Conservation (phyloP, 2,329 filamentous ascomycete species). For the Aspergillus sp. region DNA sequence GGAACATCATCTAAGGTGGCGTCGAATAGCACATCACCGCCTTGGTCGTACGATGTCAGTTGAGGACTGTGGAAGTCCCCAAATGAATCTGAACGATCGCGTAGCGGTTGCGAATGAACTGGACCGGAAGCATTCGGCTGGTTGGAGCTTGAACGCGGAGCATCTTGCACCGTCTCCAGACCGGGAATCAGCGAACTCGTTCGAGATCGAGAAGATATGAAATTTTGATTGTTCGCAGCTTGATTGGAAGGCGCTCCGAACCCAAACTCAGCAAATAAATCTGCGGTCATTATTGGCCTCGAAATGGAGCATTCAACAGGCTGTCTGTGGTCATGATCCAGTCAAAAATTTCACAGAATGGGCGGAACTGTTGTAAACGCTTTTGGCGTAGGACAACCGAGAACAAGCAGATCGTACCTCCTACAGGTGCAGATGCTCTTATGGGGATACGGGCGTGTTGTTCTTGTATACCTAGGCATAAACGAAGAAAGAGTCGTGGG, state of each 20-base stretch:
- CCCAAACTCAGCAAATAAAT: slow-evolving; percentile 53
- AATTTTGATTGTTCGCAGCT: slow-evolving; percentile 8
- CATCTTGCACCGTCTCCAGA: slow-evolving; percentile 21
- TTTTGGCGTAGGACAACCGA: too few species aligned
- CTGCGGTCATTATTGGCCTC: slow-evolving; percentile 48
- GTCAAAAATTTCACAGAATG: not conserved
- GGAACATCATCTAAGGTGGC: slow-evolving; percentile 38
- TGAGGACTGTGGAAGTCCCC: slow-evolving; percentile 9
- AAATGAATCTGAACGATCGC: slow-evolving; percentile 11
- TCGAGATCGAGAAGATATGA: slow-evolving; percentile 10
- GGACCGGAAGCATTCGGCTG: not conserved
- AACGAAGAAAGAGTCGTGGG: too few species aligned
- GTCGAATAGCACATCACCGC: slow-evolving; percentile 63
- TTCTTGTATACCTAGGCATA: too few species aligned
- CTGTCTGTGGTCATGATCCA: not conserved
- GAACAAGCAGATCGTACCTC: too few species aligned
- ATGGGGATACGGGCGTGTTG: too few species aligned
- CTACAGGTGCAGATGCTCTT: too few species aligned
- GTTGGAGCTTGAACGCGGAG: slow-evolving; percentile 10
- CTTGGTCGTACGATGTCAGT: slow-evolving; percentile 23
- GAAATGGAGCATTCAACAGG: not conserved
- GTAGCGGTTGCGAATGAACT: not conserved
- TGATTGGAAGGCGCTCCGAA: slow-evolving; percentile 18
- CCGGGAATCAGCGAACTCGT: slow-evolving; percentile 21
- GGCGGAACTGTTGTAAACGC: not conserved